Base-by-base conservation (phyloP, 2,329 filamentous ascomycete species). In the Penicillium hordei region DNA sequence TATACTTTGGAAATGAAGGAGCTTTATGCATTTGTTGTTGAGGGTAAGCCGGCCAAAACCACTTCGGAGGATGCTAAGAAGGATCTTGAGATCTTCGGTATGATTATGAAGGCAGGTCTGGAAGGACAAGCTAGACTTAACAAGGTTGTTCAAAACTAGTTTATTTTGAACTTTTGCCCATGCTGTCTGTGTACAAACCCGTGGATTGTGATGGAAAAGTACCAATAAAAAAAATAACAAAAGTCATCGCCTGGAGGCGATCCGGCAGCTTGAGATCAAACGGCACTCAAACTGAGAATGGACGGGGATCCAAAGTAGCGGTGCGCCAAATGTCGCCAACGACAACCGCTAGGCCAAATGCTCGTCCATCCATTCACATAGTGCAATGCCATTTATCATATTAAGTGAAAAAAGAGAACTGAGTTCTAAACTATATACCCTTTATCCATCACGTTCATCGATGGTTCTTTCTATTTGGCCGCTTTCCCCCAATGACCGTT, bases 1-100 rank as follows among this genome's bases (percentile, higher is more conserved):
- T 81, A 77, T 59, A 79, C 77, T 8, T 57, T 72, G 6, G 76
- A 81, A 64, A 62, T 80, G 60, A 70, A 72, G 63, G 75, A 76
- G 59, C 54, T 79, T 33, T 71, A 77, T 59, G 70, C 70, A 9
- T 70, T 70, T 43, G 60, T 76, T n/a, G 72, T 71, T 9, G 58
- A 78, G 21, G 73, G 72, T 6, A 76, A 75, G 62, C 42, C 63
- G 5, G 63, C 72, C 29, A 81, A 81, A 64, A 80, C 78, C 2
- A 76, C 70, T 9, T 68, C 71, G 0, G 58, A 66, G 46, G 79
- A 81, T 72, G 78, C 78, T 13, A 66, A 64, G 57, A 57, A 76
- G 42, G 79, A 81, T 59, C 39, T 80, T 31, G 67, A 73, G 58
- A 57, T 75, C n/a, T 74, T 75, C 44, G 61, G 66, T 7, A 76